Percentiles rank a stretch among this genome's conserved stretches.
phyloP scores from a whole-genome alignment of 1,139 yeast genomes.

The Saccharomyces hybrid region DNA sequence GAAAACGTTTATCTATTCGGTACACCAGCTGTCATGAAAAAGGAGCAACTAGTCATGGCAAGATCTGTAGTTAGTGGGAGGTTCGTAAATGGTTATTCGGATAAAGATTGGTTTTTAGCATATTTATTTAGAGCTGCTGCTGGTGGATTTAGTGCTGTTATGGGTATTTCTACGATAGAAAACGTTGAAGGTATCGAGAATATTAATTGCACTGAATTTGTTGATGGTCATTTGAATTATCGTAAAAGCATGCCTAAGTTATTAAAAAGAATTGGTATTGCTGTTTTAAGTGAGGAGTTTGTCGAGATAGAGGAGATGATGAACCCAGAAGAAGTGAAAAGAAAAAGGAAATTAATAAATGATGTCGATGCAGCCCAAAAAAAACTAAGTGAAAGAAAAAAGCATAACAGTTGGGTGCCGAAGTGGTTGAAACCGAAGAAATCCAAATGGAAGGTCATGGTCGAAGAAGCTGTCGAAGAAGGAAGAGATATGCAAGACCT shows the following conservation, averaged over 20 bases:
- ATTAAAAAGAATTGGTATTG: constrained; percentile 63
- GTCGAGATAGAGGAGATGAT: constrained; percentile 89
- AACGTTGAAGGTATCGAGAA: constrained; percentile 64
- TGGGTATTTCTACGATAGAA: constrained; percentile 77
- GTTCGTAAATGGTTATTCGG: constrained; percentile 83
- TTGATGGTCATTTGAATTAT: constrained; percentile 95
- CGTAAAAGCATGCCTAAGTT: constrained; percentile 87
- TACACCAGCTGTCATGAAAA: constrained; percentile 73
- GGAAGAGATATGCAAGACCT: constrained; percentile 7
- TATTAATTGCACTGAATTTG: constrained; percentile 75
- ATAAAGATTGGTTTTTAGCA: constrained; percentile 94
- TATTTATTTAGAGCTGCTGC: constrained; percentile 91
- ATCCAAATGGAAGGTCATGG: constrained; percentile 59
- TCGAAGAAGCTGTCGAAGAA: constrained; percentile 47
- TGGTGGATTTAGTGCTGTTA: constrained; percentile 85
- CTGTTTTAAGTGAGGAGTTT: constrained; percentile 81
- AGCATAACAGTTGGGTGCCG: constrained; percentile 43
- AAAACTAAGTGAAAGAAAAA: constrained; percentile 41
- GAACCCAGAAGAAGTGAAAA: constrained; percentile 77
- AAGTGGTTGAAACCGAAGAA: constrained; percentile 66
- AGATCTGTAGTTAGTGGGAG: constrained; percentile 85
- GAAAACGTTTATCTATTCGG: constrained; percentile 89
- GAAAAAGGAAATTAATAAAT: constrained; percentile 66
- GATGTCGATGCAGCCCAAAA: constrained; percentile 85
- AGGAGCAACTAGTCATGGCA: constrained; percentile 71